phyloP scores from a whole-genome alignment of 768 basidiomycete species.

The Mycena indigotica region DNA sequence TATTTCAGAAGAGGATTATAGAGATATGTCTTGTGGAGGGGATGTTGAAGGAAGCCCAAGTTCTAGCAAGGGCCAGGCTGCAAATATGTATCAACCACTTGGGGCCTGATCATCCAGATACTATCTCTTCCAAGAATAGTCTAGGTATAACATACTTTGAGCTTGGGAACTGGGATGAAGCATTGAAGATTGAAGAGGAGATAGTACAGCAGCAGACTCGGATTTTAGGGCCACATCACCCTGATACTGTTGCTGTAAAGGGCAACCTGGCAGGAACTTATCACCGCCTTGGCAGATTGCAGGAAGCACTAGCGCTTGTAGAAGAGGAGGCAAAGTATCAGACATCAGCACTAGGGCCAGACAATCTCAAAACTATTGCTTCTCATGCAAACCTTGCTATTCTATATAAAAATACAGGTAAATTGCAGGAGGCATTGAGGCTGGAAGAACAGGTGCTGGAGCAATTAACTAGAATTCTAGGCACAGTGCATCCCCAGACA shows the following conservation, averaged over 20 bases:
- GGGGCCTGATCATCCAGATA: not conserved
- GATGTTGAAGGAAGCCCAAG: not conserved
- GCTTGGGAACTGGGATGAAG: not conserved
- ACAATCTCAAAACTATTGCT: not conserved
- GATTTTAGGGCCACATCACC: not conserved
- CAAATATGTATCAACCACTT: not conserved
- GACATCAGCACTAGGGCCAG: not conserved
- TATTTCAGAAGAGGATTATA: too few relatives aligned
- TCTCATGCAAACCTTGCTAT: not conserved
- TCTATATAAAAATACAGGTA: not conserved
- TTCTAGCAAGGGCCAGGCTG: not conserved
- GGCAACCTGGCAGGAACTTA: not conserved
- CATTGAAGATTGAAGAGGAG: not conserved
- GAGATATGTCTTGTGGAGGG: not conserved
- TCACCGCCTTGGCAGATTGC: not conserved
- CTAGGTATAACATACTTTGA: not conserved
- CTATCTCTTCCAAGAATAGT: not conserved
- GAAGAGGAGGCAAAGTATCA: not conserved
- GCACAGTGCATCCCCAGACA: not conserved
- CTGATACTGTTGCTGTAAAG: not conserved
- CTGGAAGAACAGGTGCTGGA: not conserved
- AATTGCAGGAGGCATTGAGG: not conserved
- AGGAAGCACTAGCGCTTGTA: not conserved
- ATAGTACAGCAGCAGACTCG: not conserved
- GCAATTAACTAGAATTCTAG: not conserved